Percentiles rank a stretch among this genome's conserved stretches.
These are phyloP conservation scores for Nakazawaea wickerhamii DNA, from an alignment of 805 yeast species.

Conservation along the genomic window DNA sequence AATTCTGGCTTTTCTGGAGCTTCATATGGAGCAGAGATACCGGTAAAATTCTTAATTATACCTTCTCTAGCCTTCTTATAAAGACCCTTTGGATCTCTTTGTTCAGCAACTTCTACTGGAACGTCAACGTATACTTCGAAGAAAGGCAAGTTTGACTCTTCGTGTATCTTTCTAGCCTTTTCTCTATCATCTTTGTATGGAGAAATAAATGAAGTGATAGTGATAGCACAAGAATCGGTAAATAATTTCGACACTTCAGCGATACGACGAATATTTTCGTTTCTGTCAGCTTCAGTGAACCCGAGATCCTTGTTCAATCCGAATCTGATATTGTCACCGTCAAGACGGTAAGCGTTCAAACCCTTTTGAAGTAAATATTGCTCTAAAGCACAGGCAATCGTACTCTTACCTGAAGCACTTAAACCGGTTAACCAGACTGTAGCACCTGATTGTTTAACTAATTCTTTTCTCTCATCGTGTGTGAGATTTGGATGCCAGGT, in stretches of 20 bases:
- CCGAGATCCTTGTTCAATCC: slow-evolving; percentile 95
- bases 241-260: slow-evolving; percentile 91
- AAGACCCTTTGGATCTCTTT: slow-evolving; percentile 95
- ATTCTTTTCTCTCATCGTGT: slow-evolving; percentile 67
- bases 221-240: slow-evolving; percentile 85
- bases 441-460: slow-evolving; percentile 78
- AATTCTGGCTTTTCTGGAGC: slow-evolving; percentile 84
- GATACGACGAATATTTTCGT: slow-evolving; percentile 92
- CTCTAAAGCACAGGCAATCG: slow-evolving; percentile 93
- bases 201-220: slow-evolving; percentile 88
- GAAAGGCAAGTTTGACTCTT: slow-evolving; percentile 69
- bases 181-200: slow-evolving; percentile 86
- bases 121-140: slow-evolving; percentile 91
- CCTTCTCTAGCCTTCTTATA: slow-evolving; percentile 97
- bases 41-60: slow-evolving; percentile 88
- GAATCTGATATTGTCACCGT: slow-evolving; percentile 91
- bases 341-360: slow-evolving; percentile 77
- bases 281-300: slow-evolving; percentile 84
- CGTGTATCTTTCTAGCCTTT: slow-evolving; percentile 80
- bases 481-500: slow-evolving; percentile 94
- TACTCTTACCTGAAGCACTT: slow-evolving; percentile 92
- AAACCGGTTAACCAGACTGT: slow-evolving; percentile 95
- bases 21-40: slow-evolving; percentile 94
- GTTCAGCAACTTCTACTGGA: slow-evolving; percentile 90
- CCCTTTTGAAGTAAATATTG: slow-evolving; percentile 68